These are phyloP conservation scores for Aureobasidium mangrovei DNA, from an alignment of 2,329 filamentous ascomycete species.

Conservation along the genomic window DNA sequence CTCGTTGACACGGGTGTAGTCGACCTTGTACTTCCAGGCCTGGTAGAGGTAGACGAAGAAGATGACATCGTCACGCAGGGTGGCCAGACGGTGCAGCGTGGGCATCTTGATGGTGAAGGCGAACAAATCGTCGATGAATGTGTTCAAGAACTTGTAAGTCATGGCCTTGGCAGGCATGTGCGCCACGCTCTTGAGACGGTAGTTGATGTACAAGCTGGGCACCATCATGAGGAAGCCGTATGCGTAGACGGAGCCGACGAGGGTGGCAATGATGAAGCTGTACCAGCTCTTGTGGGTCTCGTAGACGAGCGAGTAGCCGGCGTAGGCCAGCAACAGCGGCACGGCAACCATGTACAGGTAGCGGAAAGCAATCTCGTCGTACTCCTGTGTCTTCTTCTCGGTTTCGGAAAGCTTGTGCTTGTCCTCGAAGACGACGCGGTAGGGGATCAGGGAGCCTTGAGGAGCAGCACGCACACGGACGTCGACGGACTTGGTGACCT, in stretches of 20 bases:
- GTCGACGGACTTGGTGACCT: slow-evolving; percentile 90
- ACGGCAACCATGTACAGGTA: slow-evolving; percentile 93
- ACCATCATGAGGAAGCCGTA: slow-evolving; percentile 99
- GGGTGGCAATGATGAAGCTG: slow-evolving; percentile 86
- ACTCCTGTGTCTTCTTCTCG: slow-evolving; percentile 96
- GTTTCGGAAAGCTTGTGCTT: slow-evolving; percentile 94
- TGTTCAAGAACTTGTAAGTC: slow-evolving; percentile 98
- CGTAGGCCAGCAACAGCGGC: slow-evolving; percentile 81
- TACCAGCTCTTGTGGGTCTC: slow-evolving; percentile 98
- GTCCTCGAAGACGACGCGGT: slow-evolving; percentile 79
- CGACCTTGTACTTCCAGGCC: slow-evolving; percentile 81
- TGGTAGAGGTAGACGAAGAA: slow-evolving; percentile 98
- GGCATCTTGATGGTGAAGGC: slow-evolving; percentile 99
- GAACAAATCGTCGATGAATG: slow-evolving; percentile 97
- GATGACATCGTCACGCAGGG: slow-evolving; percentile 88
- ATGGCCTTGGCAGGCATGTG: slow-evolving; percentile 96
- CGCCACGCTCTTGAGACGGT: slow-evolving; percentile 79
- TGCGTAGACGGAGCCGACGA: slow-evolving; percentile 92
- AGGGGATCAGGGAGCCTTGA: slow-evolving; percentile 65
- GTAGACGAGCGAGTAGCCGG: slow-evolving; percentile 82
- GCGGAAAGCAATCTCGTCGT: slow-evolving; percentile 94
- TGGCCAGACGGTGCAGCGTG: slow-evolving; percentile 81
- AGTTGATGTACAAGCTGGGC: slow-evolving; percentile 96
- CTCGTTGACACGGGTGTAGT: slow-evolving; percentile 89
- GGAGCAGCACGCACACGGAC: slow-evolving; percentile 66